Evolutionary conservation across 768 basidiomycete species (phyloP).

Genomic region (Tephrocybe sp.): DNA sequence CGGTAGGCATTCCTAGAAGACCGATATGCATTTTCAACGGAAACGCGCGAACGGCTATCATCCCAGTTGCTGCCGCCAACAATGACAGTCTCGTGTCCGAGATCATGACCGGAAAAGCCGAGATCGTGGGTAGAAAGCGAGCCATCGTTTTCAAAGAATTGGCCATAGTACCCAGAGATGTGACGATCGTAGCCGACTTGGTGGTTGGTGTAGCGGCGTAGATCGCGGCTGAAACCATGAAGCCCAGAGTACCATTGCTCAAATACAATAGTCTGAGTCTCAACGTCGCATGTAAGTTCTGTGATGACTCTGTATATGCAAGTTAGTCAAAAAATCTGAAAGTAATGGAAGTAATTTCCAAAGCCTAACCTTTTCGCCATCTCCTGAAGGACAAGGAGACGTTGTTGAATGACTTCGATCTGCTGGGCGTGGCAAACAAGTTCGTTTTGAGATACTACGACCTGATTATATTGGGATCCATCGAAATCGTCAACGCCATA

Average conservation of each 20-base stretch:
- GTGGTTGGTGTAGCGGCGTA: constrained; percentile 37
- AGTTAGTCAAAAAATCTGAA: not conserved
- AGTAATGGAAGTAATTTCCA: not conserved
- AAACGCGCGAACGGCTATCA: constrained; percentile 20
- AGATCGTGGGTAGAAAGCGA: constrained; percentile 37
- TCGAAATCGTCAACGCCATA: constrained; percentile 44
- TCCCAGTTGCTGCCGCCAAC: constrained; percentile 43
- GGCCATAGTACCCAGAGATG: constrained; percentile 34
- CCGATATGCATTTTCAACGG: constrained; percentile 34
- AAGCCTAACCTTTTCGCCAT: constrained; percentile 41
- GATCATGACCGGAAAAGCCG: constrained; percentile 38
- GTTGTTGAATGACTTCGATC: constrained; percentile 45
- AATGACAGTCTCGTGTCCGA: constrained; percentile 38
- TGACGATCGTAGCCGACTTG: constrained; percentile 38
- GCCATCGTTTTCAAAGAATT: constrained; percentile 34
- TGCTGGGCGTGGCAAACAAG: constrained; percentile 39
- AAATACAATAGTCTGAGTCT: constrained; percentile 45
- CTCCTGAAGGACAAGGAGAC: constrained; percentile 43
- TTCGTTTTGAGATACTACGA: constrained; percentile 33
- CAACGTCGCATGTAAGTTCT: constrained; percentile 50
- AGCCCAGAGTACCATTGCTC: constrained; percentile 43
- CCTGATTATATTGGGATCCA: constrained; percentile 33
- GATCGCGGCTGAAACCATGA: constrained; percentile 39
- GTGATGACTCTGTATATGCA: constrained; percentile 36
- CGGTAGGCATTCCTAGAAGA: constrained; percentile 26